Base-by-base conservation (phyloP, 2,329 filamentous ascomycete species). In the Botrytis elliptica region DNA sequence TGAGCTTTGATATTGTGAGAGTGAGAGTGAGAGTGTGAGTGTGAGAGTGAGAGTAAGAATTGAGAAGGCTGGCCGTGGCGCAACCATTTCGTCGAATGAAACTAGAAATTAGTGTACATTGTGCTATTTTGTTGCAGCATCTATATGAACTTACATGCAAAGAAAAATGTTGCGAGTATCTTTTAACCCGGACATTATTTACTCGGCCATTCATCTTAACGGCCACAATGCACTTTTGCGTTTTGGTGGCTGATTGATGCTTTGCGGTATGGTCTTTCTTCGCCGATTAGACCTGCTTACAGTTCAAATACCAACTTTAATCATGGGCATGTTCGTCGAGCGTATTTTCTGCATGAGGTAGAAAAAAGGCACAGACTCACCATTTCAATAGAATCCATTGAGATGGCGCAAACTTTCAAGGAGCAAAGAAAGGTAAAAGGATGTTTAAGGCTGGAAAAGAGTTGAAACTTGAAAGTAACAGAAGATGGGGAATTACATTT, bases 51-150 rank as follows among this genome's bases (percentile, higher is more conserved):
- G 38, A 57, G 29, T 57, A 29, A 40, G 52, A 68, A 72, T 60
- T 72, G 40, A 68, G 49, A 72, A 60, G 70, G 70, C 63, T 68
- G 71, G 62, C 38, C n/a, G 40, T 67, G 62, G 62, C 62, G 46
- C 60, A 67, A 52, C 29, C 62, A 68, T 38, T 55, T 55, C 33
- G 20, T 67, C 9, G 22, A 18, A n/a, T 22, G 36, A 55, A 55
- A n/a, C 49, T 68, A 4, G 29, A 12, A 10, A 25, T 66, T 25
- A 42, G n/a, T 67, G 22, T 18, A 67, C 20, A 38, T 44, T 72
- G 60, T 49, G 20, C 49, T 46, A 38, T 72, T 44, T 66, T 14
- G 42, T 33, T n/a, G 14, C 44, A 64, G 20, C n/a, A 55, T 40
- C 20, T 20, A 29, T 12, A 25, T 10, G 36, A 40, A 14, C 46